Evolutionary conservation across 2,329 filamentous ascomycete species (phyloP).

Genomic region (Fusarium solani-melongenae): DNA sequence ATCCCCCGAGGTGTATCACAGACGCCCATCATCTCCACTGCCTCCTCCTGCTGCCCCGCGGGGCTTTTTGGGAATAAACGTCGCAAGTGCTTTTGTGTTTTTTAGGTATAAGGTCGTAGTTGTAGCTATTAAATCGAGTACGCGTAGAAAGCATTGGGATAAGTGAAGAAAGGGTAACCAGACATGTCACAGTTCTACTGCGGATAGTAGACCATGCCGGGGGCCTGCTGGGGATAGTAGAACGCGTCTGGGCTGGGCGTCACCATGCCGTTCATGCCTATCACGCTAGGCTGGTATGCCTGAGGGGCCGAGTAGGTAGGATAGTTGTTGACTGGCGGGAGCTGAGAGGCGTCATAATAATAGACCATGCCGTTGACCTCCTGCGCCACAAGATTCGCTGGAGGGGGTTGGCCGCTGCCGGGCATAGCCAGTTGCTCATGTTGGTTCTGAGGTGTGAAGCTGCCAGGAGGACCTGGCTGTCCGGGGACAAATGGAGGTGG

Average conservation of each 20-base stretch:
- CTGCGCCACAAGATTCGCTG: constrained; percentile 74
- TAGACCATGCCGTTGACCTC: constrained; percentile 97
- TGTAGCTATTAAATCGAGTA: constrained; percentile 49
- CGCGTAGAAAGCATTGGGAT: constrained; percentile 39
- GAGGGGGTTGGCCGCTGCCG: constrained; percentile 39
- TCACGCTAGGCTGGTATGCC: constrained; percentile 66
- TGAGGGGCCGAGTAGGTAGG: constrained; percentile 60
- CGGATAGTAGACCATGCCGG: constrained; percentile 70
- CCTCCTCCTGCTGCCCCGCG: constrained; percentile 7
- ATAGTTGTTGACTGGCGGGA: constrained; percentile 65
- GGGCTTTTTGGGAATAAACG: constrained; percentile 32
- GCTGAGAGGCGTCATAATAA: constrained; percentile 86
- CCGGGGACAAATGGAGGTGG: constrained; percentile 69
- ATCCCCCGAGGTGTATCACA: constrained; percentile 3
- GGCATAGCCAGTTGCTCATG: constrained; percentile 50
- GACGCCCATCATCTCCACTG: background rate
- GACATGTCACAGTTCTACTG: constrained; percentile 58
- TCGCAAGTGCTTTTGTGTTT: constrained; percentile 37
- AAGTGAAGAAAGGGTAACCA: constrained; percentile 33
- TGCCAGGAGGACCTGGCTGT: constrained; percentile 58
- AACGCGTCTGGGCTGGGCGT: constrained; percentile 75
- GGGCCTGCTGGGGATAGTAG: constrained; percentile 72
- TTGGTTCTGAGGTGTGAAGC: constrained; percentile 57
- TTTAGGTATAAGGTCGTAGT: constrained; percentile 41
- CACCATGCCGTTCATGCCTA: constrained; percentile 85